Conservation (phyloP, 495 filamentous ascomycete species). For the Xylaria grammica region DNA sequence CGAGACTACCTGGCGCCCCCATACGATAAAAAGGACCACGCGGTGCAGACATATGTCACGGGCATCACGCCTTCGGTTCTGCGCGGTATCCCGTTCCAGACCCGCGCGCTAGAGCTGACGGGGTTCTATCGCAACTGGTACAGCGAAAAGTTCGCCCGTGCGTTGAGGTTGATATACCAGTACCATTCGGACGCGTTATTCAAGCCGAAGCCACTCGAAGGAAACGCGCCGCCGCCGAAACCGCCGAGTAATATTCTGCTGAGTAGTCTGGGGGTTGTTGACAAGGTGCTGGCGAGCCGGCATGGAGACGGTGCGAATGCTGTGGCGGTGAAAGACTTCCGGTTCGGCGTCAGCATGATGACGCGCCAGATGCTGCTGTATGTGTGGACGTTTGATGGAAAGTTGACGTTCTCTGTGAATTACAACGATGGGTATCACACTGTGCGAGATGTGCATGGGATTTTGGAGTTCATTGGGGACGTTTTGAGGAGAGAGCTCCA, state of each 20-base stretch:
- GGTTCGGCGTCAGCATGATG: slow-evolving; percentile 32
- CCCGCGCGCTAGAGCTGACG: slow-evolving; percentile 18
- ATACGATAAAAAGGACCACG: slow-evolving; percentile 25
- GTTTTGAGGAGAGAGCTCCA: slow-evolving; percentile 23
- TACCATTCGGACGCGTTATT: slow-evolving; percentile 23
- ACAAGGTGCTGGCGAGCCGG: slow-evolving; percentile 15
- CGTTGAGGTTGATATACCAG: slow-evolving; percentile 19
- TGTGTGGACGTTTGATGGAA: slow-evolving; percentile 30
- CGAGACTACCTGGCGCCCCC: slow-evolving; percentile 19
- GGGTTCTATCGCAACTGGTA: slow-evolving; percentile 22
- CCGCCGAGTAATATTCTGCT: slow-evolving; percentile 28
- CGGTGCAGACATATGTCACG: slow-evolving; percentile 26
- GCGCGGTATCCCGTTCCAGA: slow-evolving; percentile 13
- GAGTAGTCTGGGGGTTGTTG: slow-evolving; percentile 33
- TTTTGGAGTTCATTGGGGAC: slow-evolving; percentile 19
- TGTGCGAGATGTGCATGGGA: neutral
- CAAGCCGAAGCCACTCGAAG: neutral
- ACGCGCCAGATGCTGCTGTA: slow-evolving; percentile 32
- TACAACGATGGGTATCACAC: slow-evolving; percentile 33
- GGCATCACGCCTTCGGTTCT: slow-evolving; percentile 24
- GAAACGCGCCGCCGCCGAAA: slow-evolving; percentile 18
- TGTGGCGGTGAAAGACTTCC: slow-evolving; percentile 25
- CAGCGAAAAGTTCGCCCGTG: slow-evolving; percentile 12
- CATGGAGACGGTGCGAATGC: slow-evolving; percentile 10
- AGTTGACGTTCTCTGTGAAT: slow-evolving; percentile 30